A percentile compares a stretch with the other conserved stretches of the same genome.
phyloP scores from a whole-genome alignment of 129 eudicot genomes.

The Flaveria linearis region DNA sequence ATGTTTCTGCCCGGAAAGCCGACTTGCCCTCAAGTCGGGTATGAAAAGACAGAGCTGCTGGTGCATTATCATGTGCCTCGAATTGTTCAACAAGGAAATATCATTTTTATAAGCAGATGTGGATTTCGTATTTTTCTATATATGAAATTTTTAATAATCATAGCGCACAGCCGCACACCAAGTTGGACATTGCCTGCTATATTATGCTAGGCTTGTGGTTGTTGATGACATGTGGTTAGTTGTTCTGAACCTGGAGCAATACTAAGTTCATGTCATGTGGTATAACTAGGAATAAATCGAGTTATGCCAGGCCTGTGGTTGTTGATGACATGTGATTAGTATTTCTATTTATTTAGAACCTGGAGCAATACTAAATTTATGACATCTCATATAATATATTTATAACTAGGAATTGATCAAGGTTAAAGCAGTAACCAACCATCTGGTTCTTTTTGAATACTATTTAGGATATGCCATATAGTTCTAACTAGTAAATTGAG shows the following conservation, averaged over 20 bases:
- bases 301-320: neutral
- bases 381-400: too few relatives aligned
- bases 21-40: too few relatives aligned
- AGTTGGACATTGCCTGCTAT: neutral
- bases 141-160: neutral
- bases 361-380: neutral
- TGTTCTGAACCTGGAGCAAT: conserved; percentile 1
- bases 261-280: neutral
- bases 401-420: too few relatives aligned
- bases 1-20: too few relatives aligned
- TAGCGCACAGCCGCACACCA: neutral
- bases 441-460: neutral
- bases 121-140: conserved; percentile 4
- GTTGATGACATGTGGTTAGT: neutral
- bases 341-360: neutral
- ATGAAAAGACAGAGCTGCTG: too few relatives aligned
- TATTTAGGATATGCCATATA: too few relatives aligned
- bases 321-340: neutral
- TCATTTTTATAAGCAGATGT: neutral
- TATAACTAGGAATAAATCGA: too few relatives aligned
- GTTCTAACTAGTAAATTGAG: too few relatives aligned
- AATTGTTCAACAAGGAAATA: too few relatives aligned
- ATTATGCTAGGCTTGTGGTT: conserved; percentile 6
- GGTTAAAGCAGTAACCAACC: neutral
- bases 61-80: too few relatives aligned